These are phyloP conservation scores for Hymenotorrendiella dingleyae DNA, from an alignment of 2,329 filamentous ascomycete genomes.

Conservation along the genomic window DNA sequence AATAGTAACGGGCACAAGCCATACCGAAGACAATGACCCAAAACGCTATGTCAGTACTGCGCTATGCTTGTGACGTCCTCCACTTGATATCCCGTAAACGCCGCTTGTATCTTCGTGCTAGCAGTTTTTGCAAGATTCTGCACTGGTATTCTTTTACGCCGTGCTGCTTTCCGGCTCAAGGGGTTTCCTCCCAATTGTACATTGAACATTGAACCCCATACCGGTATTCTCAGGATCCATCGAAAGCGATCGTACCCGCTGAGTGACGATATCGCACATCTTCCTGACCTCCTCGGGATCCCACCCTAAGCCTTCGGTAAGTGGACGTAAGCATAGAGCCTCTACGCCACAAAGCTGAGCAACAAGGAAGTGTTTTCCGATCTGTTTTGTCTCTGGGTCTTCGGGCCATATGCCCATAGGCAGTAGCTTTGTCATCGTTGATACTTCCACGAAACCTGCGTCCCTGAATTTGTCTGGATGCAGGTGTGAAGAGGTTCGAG, in stretches of 20 bases:
- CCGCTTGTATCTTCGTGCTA: too few species aligned
- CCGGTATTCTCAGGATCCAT: constrained; percentile 21
- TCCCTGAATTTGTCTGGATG: constrained; percentile 24
- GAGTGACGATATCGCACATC: constrained; percentile 11
- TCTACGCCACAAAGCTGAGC: constrained; percentile 22
- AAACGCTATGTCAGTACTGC: too few species aligned
- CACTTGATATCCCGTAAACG: too few species aligned
- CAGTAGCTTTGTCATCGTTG: constrained; percentile 20
- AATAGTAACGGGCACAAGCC: too few species aligned
- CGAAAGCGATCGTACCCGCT: constrained; percentile 15
- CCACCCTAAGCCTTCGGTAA: constrained; percentile 26
- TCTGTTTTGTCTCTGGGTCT: constrained; percentile 23
- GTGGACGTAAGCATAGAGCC: constrained; percentile 19
- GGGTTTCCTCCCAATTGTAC: constrained; percentile 26
- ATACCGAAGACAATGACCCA: too few species aligned
- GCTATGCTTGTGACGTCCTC: too few species aligned
- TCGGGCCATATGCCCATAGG: constrained; percentile 33
- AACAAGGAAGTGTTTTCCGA: constrained; percentile 25
- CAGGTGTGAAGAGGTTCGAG: constrained; percentile 18
- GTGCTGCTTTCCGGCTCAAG: neutral
- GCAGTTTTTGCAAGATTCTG: too few species aligned
- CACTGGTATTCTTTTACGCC: too few species aligned
- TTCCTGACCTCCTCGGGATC: constrained; percentile 19
- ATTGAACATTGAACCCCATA: constrained; percentile 17
- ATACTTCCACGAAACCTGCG: constrained; percentile 40